A percentile compares a stretch with the other conserved stretches of the same genome.
Conservation (phyloP, 768 basidiomycete species). For the Cystobasidium ongulense region DNA sequence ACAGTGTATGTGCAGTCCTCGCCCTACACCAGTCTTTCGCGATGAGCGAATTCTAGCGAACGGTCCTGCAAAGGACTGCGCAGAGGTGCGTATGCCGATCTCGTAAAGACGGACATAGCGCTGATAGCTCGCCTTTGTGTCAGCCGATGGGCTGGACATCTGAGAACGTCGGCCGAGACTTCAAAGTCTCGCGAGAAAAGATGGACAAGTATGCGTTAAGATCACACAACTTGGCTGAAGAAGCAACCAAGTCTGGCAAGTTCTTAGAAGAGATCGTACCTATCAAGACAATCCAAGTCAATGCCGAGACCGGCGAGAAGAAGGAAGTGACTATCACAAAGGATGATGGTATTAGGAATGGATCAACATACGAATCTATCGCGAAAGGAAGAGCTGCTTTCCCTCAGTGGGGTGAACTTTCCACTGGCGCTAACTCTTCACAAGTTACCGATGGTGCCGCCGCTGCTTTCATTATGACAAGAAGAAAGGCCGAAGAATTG, state of each 20-base stretch:
- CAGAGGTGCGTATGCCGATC: constrained; percentile 1
- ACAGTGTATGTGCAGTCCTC: background rate
- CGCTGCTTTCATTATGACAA: constrained; percentile 69
- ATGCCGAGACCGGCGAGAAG: constrained; percentile 47
- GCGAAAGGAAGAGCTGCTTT: constrained; percentile 78
- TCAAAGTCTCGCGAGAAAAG: constrained; percentile 59
- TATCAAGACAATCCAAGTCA: constrained; percentile 66
- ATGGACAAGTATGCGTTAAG: constrained; percentile 78
- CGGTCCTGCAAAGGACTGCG: constrained; percentile 23
- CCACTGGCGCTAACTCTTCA: constrained; percentile 63
- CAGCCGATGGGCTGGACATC: constrained; percentile 64
- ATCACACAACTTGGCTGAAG: constrained; percentile 75
- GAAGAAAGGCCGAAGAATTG: constrained; percentile 67
- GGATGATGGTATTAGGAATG: constrained; percentile 80
- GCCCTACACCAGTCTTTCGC: constrained; percentile 28
- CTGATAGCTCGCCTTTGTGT: background rate
- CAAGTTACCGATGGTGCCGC: constrained; percentile 86
- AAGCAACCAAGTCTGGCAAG: constrained; percentile 68
- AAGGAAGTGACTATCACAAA: constrained; percentile 56
- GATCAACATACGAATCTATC: constrained; percentile 68
- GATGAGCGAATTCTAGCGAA: constrained; percentile 26
- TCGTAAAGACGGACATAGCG: background rate
- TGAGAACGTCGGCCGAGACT: constrained; percentile 78
- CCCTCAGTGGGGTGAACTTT: constrained; percentile 55
- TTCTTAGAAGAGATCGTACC: constrained; percentile 66